Evolutionary conservation across 2,329 filamentous ascomycete species (phyloP).

Genomic region (Sphaerulina vaccinii): DNA sequence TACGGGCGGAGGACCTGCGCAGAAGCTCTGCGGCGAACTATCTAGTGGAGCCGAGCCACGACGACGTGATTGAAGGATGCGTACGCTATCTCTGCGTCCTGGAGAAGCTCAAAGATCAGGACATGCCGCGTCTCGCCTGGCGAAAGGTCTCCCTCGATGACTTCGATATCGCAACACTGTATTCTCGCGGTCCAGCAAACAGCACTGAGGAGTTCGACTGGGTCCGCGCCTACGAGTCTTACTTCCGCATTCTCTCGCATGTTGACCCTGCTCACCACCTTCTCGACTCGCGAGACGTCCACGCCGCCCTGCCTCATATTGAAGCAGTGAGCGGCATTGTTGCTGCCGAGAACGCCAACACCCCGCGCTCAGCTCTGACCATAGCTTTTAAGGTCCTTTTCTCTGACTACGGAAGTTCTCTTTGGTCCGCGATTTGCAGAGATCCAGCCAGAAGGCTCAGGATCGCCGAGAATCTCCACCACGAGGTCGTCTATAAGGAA

Average conservation of each 20-base stretch:
- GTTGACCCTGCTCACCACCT: conserved; percentile 31
- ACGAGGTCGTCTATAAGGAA: conserved; percentile 38
- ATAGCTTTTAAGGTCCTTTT: conserved; percentile 22
- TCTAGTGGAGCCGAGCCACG: background rate
- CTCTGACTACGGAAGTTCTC: conserved; percentile 27
- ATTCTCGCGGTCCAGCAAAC: background rate
- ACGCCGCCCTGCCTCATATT: conserved; percentile 28
- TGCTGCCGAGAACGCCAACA: conserved; percentile 26
- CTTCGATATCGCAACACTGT: background rate
- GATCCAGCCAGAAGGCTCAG: conserved; percentile 38
- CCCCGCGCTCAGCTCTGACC: conserved; percentile 24
- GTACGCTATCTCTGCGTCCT: conserved; percentile 4
- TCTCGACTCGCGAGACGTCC: conserved; percentile 24
- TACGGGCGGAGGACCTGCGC: conserved; percentile 2
- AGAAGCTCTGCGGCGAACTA: background rate
- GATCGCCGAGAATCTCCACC: conserved; percentile 33
- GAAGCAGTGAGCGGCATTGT: conserved; percentile 35
- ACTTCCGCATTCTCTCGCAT: conserved; percentile 31
- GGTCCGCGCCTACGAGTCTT: conserved; percentile 24
- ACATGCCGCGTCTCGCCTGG: background rate
- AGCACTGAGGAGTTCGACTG: conserved; percentile 10
- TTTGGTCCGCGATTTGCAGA: conserved; percentile 35
- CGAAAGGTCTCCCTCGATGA: background rate
- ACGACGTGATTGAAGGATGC: background rate
- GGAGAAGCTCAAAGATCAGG: background rate